phyloP scores from a whole-genome alignment of 371 early-diverging fungal genomes.

The Mucor mucedo region DNA sequence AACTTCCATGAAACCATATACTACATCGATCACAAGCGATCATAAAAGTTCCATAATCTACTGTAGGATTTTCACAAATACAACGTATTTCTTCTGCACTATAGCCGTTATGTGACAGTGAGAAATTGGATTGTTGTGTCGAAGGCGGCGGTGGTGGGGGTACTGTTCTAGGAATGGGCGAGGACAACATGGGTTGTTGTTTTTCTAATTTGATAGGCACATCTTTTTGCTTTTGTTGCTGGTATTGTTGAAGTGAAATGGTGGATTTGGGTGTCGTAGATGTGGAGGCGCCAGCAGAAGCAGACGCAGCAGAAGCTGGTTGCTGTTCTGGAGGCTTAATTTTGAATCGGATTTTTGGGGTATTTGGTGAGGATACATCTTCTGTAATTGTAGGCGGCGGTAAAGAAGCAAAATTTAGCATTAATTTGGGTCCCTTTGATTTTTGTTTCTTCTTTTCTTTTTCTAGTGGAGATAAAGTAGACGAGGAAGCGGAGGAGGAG shows the following conservation, averaged over 20 bases:
- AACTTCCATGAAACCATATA: slow-evolving; percentile 79
- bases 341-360: slow-evolving; percentile 54
- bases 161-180: background rate
- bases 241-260: slow-evolving; percentile 1
- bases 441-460: slow-evolving; percentile 36
- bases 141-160: background rate
- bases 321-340: slow-evolving; percentile 44
- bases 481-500: slow-evolving; percentile 6
- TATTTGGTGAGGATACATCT: slow-evolving; percentile 30
- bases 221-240: background rate
- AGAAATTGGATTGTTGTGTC: background rate
- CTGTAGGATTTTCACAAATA: slow-evolving; percentile 66
- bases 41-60: slow-evolving; percentile 81
- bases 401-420: slow-evolving; percentile 31
- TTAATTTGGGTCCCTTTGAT: slow-evolving; percentile 31
- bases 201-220: slow-evolving; percentile 16
- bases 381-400: slow-evolving; percentile 3
- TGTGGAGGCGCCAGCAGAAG: background rate
- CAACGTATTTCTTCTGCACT: slow-evolving; percentile 63
- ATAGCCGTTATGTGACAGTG: background rate
- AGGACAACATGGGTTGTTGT: background rate
- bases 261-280: background rate
- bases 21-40: slow-evolving; percentile 78
- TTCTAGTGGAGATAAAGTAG: background rate
- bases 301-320: background rate